phyloP scores from a whole-genome alignment of 768 basidiomycete species.

The Bullera alba region DNA sequence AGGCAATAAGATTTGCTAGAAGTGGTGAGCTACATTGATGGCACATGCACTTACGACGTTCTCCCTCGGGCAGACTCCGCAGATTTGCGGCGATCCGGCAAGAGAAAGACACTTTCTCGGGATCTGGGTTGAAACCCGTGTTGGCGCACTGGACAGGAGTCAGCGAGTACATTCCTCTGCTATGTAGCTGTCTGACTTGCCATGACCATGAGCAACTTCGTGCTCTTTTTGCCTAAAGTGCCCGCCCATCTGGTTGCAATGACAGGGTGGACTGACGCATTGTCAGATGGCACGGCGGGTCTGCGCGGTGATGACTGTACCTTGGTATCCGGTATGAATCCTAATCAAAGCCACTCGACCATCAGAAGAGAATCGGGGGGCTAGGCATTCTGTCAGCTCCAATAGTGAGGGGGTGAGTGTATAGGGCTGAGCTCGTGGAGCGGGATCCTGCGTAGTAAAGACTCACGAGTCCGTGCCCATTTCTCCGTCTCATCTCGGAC shows the following conservation, averaged over 20 bases:
- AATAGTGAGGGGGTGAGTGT: too few species aligned
- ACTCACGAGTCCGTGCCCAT: slow-evolving; percentile 38
- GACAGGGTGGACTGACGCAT: slow-evolving; percentile 49
- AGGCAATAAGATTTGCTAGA: slow-evolving; percentile 47
- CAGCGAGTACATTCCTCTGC: not conserved
- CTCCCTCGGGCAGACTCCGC: slow-evolving; percentile 37
- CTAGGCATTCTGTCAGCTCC: slow-evolving; percentile 33
- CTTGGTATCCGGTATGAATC: slow-evolving; percentile 49
- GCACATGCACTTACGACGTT: slow-evolving; percentile 30
- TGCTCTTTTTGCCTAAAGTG: slow-evolving; percentile 45
- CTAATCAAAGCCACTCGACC: slow-evolving; percentile 50
- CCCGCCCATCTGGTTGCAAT: slow-evolving; percentile 53
- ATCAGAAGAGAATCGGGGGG: slow-evolving; percentile 51
- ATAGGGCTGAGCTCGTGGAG: too few species aligned
- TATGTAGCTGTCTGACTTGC: slow-evolving; percentile 9
- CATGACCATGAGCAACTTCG: slow-evolving; percentile 41
- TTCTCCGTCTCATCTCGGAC: slow-evolving; percentile 48
- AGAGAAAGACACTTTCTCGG: slow-evolving; percentile 47
- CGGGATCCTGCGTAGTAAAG: too few species aligned
- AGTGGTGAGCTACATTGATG: not conserved
- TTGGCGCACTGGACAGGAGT: slow-evolving; percentile 44
- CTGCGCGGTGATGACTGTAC: slow-evolving; percentile 12
- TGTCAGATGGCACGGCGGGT: not conserved
- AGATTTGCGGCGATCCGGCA: slow-evolving; percentile 49
- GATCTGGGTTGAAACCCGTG: slow-evolving; percentile 47